Evolutionary conservation across 306 rosid genomes (phyloP).

Genomic region (Rosa persica): DNA sequence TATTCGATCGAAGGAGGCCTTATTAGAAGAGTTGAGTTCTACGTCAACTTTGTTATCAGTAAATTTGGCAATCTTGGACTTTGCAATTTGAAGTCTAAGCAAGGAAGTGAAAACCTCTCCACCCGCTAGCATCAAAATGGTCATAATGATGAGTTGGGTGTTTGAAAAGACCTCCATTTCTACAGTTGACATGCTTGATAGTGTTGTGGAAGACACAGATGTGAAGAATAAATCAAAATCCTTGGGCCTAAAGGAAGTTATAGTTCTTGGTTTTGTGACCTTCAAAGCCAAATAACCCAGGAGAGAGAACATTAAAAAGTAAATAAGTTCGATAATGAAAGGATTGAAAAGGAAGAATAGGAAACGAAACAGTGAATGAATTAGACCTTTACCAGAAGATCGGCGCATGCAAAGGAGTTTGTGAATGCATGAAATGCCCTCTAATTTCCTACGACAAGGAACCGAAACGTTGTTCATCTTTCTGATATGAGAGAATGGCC

Average conservation of each 20-base stretch:
- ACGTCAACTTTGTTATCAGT: neutral
- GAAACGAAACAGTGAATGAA: neutral
- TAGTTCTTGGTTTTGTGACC: conserved; percentile 33
- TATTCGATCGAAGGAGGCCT: conserved; percentile 5
- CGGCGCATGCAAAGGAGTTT: neutral
- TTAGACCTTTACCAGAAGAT: neutral
- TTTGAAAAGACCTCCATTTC: conserved; percentile 69
- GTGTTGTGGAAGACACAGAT: conserved; percentile 66
- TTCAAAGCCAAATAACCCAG: conserved; percentile 56
- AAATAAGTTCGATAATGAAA: conserved; percentile 34
- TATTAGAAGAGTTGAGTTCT: neutral
- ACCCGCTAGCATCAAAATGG: conserved; percentile 58
- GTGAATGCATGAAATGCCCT: neutral
- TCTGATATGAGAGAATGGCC: neutral
- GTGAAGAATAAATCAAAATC: conserved; percentile 59
- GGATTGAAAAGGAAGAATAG: conserved; percentile 6
- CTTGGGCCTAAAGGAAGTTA: conserved; percentile 13
- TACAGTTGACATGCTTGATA: conserved; percentile 65
- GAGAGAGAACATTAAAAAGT: conserved; percentile 41
- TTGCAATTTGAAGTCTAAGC: conserved; percentile 35
- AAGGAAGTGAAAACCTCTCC: conserved; percentile 69
- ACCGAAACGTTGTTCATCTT: neutral
- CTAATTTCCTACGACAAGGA: neutral
- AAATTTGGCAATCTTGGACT: conserved; percentile 5
- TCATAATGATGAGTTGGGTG: conserved; percentile 47